Conservation (phyloP, 805 yeast species). For the Lipomyces yamanashiensis region DNA sequence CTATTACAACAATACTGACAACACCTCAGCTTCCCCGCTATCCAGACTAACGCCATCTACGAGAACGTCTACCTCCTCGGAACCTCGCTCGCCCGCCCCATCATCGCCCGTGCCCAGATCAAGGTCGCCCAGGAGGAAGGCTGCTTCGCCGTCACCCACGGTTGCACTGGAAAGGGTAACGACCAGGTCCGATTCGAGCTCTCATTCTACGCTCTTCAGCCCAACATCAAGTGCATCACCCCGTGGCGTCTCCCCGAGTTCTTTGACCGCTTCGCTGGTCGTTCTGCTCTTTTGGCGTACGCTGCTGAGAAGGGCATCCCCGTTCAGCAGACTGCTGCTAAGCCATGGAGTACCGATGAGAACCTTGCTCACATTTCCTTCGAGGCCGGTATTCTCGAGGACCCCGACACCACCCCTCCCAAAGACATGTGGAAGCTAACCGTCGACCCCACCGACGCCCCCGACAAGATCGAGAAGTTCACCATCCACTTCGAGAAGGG, state of each 20-base stretch:
- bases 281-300: constrained; percentile 92
- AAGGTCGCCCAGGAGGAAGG: constrained; percentile 96
- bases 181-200: constrained; percentile 99
- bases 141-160: constrained; percentile 98
- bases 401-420: constrained; percentile 98
- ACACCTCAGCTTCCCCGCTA: constrained; percentile 72
- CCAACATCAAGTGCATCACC: constrained; percentile 94
- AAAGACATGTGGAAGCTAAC: constrained; percentile 99
- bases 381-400: constrained; percentile 99
- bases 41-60: constrained; percentile 95
- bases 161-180: constrained; percentile 99
- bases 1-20: neutral
- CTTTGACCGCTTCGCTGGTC: constrained; percentile 95
- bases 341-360: constrained; percentile 99
- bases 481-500: constrained; percentile 83
- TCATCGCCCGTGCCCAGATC: constrained; percentile 97
- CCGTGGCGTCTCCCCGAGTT: constrained; percentile 99
- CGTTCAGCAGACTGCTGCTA: constrained; percentile 95
- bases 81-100: constrained; percentile 98
- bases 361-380: constrained; percentile 98
- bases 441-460: constrained; percentile 94
- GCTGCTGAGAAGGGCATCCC: constrained; percentile 92
- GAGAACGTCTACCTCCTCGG: constrained; percentile 97
- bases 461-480: constrained; percentile 88
- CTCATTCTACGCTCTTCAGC: constrained; percentile 95